These are phyloP conservation scores for Eucalyptus curtisii DNA, from an alignment of 345 rosid species.

Conservation along the genomic window DNA sequence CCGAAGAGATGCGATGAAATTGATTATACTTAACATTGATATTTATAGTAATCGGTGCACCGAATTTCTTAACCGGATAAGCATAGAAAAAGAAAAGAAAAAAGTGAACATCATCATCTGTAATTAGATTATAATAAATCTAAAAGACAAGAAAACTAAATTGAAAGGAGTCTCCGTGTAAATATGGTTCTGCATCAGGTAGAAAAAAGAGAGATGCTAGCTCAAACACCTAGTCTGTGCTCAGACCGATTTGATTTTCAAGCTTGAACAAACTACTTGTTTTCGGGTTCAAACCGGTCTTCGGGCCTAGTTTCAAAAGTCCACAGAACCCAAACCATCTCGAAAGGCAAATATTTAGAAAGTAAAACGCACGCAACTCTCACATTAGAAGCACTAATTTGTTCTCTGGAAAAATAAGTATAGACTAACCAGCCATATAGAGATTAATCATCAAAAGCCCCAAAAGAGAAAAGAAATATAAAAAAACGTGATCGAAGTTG, in stretches of 20 bases:
- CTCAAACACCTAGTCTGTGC: background rate
- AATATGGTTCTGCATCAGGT: too few species aligned
- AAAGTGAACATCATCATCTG: background rate
- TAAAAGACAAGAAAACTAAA: background rate
- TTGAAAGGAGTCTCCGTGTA: too few species aligned
- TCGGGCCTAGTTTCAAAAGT: background rate
- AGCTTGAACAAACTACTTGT: background rate
- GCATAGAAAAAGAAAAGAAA: background rate
- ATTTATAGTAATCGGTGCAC: background rate
- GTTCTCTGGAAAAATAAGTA: background rate
- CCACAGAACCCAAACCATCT: background rate
- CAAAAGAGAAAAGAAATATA: background rate
- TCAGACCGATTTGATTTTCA: background rate
- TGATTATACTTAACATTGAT: background rate
- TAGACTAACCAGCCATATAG: background rate
- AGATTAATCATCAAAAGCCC: background rate
- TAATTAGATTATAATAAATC: background rate
- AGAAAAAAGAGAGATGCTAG: background rate
- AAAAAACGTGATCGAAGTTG: background rate
- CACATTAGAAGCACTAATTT: background rate
- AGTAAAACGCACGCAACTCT: background rate
- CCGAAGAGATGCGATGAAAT: accelerated
- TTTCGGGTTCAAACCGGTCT: background rate
- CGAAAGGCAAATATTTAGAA: background rate
- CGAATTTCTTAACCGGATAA: background rate